Evolutionary conservation across 192 early-diverging fungal species (phyloP), one percentile per base, ranked within the genome.

Genomic region (Chytriomyces confervae): DNA sequence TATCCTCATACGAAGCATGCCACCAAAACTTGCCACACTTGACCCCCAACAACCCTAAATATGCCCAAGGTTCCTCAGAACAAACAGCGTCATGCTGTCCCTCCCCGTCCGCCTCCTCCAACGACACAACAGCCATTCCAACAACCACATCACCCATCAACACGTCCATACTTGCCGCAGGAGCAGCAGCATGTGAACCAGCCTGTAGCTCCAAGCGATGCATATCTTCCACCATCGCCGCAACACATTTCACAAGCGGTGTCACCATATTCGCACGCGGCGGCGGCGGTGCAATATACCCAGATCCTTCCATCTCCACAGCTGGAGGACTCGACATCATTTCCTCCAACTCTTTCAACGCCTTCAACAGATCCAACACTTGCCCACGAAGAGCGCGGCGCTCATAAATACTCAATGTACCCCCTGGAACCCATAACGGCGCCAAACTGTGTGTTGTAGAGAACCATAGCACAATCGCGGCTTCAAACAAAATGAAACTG

Each of bases 391-490:
- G 6, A 7, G 44, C 5, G 7, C n/a, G 44, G 10, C 72, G 72
- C 7, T 43, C 57, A 7, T 74, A 7, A 7, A 62, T 8, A 7
- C n/a, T 36, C 69, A 72, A 10, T 23, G 66, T 68, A n/a, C 10
- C 8, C 9, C 7, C 9, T 61, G 29, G 24, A 18, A 74, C 72
- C 72, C 61, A 27, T n/a, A 61, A 13, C 0, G 29, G 0, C 29
- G 60, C 13, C 45, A 11, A 61, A 29, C 60, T 74, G 45, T 63
- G 27, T 6, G 61, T 62, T 7, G 60, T 62, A 7, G 72, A 53
- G 44, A 74, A 74, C 72, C 72, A 74, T n/a, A 74, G 24, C 2
- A 61, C 60, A 18, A 74, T 62, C 7, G 50, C 72, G 45, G 72
- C 53, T 47, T 74, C 72, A 62, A 74, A 74, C 10, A 74, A 24